phyloP scores from a whole-genome alignment of 1,284 basidiomycete genomes.

The Mycena sp. region DNA sequence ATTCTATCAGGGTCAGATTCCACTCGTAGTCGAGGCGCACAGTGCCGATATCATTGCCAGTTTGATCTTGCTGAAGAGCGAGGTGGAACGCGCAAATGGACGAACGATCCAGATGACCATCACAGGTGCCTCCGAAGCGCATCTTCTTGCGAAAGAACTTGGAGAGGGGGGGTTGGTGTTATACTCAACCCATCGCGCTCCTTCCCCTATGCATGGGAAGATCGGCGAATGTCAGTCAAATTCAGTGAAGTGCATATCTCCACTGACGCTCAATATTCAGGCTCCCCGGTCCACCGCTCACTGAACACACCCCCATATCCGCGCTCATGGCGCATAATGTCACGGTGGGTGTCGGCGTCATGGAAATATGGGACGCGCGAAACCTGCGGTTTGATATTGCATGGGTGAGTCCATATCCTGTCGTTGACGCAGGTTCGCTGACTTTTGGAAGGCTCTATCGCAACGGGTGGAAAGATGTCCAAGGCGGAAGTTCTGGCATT shows the following conservation, averaged over 20 bases:
- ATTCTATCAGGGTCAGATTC: slow-evolving; percentile 47
- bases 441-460: slow-evolving; percentile 44
- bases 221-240: slow-evolving; percentile 43
- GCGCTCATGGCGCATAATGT: slow-evolving; percentile 64
- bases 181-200: slow-evolving; percentile 68
- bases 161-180: slow-evolving; percentile 78
- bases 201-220: slow-evolving; percentile 73
- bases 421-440: not conserved
- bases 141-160: slow-evolving; percentile 80
- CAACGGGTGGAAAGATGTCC: slow-evolving; percentile 31
- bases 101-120: slow-evolving; percentile 64
- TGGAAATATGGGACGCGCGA: slow-evolving; percentile 61
- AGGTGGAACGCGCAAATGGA: slow-evolving; percentile 63
- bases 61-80: slow-evolving; percentile 78
- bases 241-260: no score
- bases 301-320: slow-evolving; percentile 58
- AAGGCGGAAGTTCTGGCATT: slow-evolving; percentile 37
- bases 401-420: slow-evolving; percentile 50
- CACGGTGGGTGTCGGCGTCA: slow-evolving; percentile 74
- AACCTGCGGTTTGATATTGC: slow-evolving; percentile 72
- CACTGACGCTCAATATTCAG: slow-evolving; percentile 42
- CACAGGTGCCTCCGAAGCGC: slow-evolving; percentile 77
- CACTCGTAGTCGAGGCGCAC: slow-evolving; percentile 66
- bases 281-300: slow-evolving; percentile 73
- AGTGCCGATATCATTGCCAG: slow-evolving; percentile 83